phyloP scores from a whole-genome alignment of 1,139 yeast species.

The Suhomyces maxii region DNA sequence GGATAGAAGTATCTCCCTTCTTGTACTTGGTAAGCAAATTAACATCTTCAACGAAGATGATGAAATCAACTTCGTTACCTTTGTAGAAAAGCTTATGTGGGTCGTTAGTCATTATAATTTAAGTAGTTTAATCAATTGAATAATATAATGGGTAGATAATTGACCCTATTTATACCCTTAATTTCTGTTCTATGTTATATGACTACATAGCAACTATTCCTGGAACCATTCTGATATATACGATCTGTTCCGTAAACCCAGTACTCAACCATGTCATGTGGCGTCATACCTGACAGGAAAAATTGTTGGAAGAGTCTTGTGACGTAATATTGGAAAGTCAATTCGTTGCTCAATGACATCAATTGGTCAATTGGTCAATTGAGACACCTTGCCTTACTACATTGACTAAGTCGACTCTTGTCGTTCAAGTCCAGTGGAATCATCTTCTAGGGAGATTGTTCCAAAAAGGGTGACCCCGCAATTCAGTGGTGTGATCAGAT shows the following conservation, averaged over 20 bases:
- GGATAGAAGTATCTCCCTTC: constrained; percentile 52
- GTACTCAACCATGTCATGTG: constrained; percentile 6
- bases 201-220: constrained; percentile 8
- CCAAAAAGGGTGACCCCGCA: neutral
- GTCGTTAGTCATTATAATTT: constrained; percentile 10
- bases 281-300: constrained; percentile 5
- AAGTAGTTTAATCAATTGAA: neutral
- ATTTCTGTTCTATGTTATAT: neutral
- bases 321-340: neutral
- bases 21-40: constrained; percentile 50
- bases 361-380: too few relatives aligned
- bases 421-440: too few relatives aligned
- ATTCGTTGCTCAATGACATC: too few relatives aligned
- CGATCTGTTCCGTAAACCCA: neutral
- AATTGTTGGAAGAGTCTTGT: neutral
- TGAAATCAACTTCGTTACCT: constrained; percentile 63
- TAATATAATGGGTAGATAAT: neutral
- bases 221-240: constrained; percentile 5
- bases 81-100: constrained; percentile 57
- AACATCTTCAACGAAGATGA: constrained; percentile 60
- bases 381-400: too few relatives aligned
- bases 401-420: too few relatives aligned
- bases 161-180: constrained; percentile 3
- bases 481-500: neutral
- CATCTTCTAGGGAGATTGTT: too few relatives aligned